phyloP scores from a whole-genome alignment of 1,284 basidiomycete species.

The Jaminaea rosea region DNA sequence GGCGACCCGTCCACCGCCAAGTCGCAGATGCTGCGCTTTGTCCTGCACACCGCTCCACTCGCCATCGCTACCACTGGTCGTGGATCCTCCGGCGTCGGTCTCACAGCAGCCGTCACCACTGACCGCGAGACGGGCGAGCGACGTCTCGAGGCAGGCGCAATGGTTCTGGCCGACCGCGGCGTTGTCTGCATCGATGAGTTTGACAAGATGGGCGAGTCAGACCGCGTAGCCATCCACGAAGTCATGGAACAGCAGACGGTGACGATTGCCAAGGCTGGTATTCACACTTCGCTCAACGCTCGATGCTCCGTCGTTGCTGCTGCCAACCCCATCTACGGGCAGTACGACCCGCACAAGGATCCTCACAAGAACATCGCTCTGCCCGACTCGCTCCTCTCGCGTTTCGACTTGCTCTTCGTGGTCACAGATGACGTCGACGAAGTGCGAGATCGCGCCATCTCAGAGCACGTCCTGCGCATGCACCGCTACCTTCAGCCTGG shows the following conservation, averaged over 20 bases:
- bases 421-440: slow-evolving; percentile 98
- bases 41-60: slow-evolving; percentile 87
- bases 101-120: slow-evolving; percentile 97
- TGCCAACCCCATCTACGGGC: slow-evolving; percentile 94
- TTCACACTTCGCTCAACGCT: slow-evolving; percentile 95
- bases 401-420: slow-evolving; percentile 97
- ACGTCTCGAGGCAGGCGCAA: slow-evolving; percentile 91
- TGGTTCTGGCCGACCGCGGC: slow-evolving; percentile 98
- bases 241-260: slow-evolving; percentile 98
- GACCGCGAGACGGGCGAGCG: slow-evolving; percentile 93
- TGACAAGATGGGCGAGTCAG: slow-evolving; percentile 98
- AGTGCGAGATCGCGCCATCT: slow-evolving; percentile 82
- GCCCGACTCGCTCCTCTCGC: slow-evolving; percentile 92
- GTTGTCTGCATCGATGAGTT: slow-evolving; percentile 99
- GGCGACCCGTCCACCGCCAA: slow-evolving; percentile 98
- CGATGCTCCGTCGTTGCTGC: slow-evolving; percentile 95
- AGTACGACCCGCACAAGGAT: slow-evolving; percentile 99
- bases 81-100: slow-evolving; percentile 93
- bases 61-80: slow-evolving; percentile 97
- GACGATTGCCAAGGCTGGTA: slow-evolving; percentile 97
- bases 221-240: slow-evolving; percentile 99
- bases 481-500: slow-evolving; percentile 94
- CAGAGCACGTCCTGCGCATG: slow-evolving; percentile 94
- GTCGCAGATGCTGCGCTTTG: slow-evolving; percentile 90
- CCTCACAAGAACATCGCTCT: slow-evolving; percentile 98